Evolutionary conservation across 352 stramenopile genomes (phyloP), one percentile per base, ranked within the genome.

Genomic region (Pythium volutum): DNA sequence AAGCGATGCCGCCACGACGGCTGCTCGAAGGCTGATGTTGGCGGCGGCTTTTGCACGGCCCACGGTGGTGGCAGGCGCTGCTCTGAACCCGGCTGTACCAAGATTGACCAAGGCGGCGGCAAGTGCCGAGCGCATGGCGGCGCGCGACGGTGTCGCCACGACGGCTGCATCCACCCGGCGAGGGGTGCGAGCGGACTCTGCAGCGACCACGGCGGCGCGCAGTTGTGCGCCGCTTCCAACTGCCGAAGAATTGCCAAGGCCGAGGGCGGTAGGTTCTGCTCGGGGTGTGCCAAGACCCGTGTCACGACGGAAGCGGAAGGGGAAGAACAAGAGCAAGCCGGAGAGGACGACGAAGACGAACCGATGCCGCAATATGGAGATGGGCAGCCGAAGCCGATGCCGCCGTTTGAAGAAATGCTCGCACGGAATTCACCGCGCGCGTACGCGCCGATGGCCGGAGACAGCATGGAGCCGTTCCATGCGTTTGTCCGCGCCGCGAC

Each of bases 31-130:
- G 82, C 84, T 3, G 84, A 94, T 53, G 84, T 96, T 29, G 87
- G 85, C 26, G 85, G 87, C 26, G 87, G 87, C 1, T 88, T 88
- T 36, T 96, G 87, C 63, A 95, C 87, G 4, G 65, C 76, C 5
- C 87, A 95, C 50, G 87, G 87, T 27, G 87, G 87, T 22, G 87
- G 87, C 10, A 84, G 71, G 59, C 80, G 84, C 15, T 96, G 87
- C 62, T 69, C 66, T 0, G 76, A 87, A 49, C 62, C 68, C 54
- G 81, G 81, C 23, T 96, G 87, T 58, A 74, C 70, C 23, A 96
- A 95, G 54, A 90, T 89, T 36, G 79, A 87, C 56, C 87, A 95
- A 66, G 87, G 84, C 26, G 87, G 87, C 56, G 86, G 84, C 12
- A 91, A 84, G 48, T 92, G 87, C 36, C 69, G 85, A 27, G 82